Base-by-base conservation (phyloP, 2,329 filamentous ascomycete genomes). In the Microcyclosporella mali region DNA sequence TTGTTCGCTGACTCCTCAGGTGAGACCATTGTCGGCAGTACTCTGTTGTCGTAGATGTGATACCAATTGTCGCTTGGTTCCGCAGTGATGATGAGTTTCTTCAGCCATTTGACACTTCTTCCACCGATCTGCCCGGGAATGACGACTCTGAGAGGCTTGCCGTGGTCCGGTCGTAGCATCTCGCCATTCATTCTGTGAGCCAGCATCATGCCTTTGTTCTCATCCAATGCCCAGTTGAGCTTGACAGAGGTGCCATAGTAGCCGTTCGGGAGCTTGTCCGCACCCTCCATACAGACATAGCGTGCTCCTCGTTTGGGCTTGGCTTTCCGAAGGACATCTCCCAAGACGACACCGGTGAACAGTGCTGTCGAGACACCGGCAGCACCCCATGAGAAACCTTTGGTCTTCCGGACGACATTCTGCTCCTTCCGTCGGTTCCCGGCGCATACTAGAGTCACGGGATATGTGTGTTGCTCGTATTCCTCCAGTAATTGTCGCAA, bases 341-440 rank as follows among this genome's bases (percentile, higher is more conserved):
- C 73, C 64, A 95, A 79, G 31, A 82, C 70, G 1, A 88, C 84
- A 16, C 89, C 89, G 0, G 89, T 95, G 74, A 86, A 95, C 0
- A 95, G 68, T 0, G 88, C 87, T 0, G 87, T 95, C 0, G 88
- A 94, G 4, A 95, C 63, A 17, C 88, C 89, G 3, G 86, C 88
- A 1, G 89, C 74, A 28, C 89, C 89, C 89, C 89, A 95, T 2
- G 88, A 94, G 67, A 95, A 95, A 0, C 89, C 89, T 57, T 95
- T 94, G 1, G 85, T 87, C 64, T 95, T 95, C 12, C 87, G 77
- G 2, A 95, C 85, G 39, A 87, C 74, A 55, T 95, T 95, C 61
- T 95, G 89, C 66, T 95, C 89, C 67, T 95, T 95, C 25, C 89
- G 78, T 46, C 89, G 76, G 63, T 95, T 95, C 1, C 89, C 89